Evolutionary conservation across 1,284 basidiomycete species (phyloP), one percentile per base, ranked within the genome.

Genomic region (Ceratobasidium sp.): DNA sequence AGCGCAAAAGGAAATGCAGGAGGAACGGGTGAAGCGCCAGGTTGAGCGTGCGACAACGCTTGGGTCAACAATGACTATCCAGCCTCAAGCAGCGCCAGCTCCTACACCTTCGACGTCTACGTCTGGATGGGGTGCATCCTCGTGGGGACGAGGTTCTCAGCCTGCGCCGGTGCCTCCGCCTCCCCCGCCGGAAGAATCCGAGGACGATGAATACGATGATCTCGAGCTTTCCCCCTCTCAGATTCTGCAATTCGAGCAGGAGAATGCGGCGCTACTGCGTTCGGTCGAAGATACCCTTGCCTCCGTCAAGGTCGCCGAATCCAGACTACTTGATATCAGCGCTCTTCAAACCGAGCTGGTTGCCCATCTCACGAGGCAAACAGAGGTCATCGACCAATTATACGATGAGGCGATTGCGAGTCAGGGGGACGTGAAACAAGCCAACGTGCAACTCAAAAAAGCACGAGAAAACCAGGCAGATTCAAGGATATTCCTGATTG

Each of bases 391-490:
- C 25, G 94, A 96, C 81, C 91, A 94, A 82, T 85, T 98, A 76
- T 94, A 94, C 82, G 94, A 96, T 79, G 96, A 98, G 82, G 95
- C 94, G 0, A 91, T 97, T 76, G 89, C 91, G 1, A 93, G 94
- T 11, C 93, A 92, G 8, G 90, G 90, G 9, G 92, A 91, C 69
- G 92, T 97, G 57, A 92, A 94, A 80, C 92, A 92, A 82, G 95
- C 95, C 25, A 97, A 97, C 81, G 86, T 88, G 64, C 94, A 98
- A 84, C 86, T 98, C 70, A 89, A 88, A 81, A 93, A 95, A 84
- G 95, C 96, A 40, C 90, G 89, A 81, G 87, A 94, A 82, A 87
- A 94, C 71, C 93, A 92, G 71, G 90, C 93, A 80, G 94, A 96
- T 81, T 90, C 94, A 65, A 87, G 95, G 82, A 87, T 94, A 80